These are phyloP conservation scores for Daldinia caldariorum DNA, from an alignment of 495 filamentous ascomycete species.

Conservation along the genomic window DNA sequence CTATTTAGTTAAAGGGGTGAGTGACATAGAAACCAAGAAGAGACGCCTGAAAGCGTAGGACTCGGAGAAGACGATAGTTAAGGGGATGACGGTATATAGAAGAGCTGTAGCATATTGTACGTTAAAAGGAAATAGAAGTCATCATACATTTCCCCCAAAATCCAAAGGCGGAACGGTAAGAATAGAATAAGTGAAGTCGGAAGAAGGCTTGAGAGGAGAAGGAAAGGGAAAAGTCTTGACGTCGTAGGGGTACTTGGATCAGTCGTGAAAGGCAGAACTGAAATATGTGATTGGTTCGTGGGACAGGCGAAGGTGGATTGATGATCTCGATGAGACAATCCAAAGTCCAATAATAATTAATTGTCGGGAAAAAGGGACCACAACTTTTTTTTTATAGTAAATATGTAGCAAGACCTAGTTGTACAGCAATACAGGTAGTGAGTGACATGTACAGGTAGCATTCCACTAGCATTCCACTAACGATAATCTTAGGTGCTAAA, in stretches of 20 bases:
- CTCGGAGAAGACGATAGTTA: not conserved
- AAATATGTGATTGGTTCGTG: slow-evolving; percentile 24
- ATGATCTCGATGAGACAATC: slow-evolving; percentile 41
- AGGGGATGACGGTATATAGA: slow-evolving; percentile 35
- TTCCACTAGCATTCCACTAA: slow-evolving; percentile 16
- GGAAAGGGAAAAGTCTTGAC: slow-evolving; percentile 44
- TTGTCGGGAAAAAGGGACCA: slow-evolving; percentile 1
- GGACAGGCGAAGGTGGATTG: slow-evolving; percentile 17
- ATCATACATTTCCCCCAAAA: slow-evolving; percentile 41
- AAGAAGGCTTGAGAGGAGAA: slow-evolving; percentile 5
- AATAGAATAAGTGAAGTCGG: slow-evolving; percentile 8
- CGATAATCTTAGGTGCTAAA: slow-evolving; percentile 4
- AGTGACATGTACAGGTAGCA: not conserved
- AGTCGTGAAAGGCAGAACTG: slow-evolving; percentile 26
- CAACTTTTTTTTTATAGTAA: not conserved
- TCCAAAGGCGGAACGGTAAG: slow-evolving; percentile 17
- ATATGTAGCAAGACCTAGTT: too few species aligned
- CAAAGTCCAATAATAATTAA: slow-evolving; percentile 27
- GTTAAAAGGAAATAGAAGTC: slow-evolving; percentile 45
- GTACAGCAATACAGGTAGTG: too few species aligned
- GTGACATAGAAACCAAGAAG: slow-evolving; percentile 3
- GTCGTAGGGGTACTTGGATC: slow-evolving; percentile 43
- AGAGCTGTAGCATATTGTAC: slow-evolving; percentile 31
- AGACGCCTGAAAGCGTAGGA: slow-evolving; percentile 43
- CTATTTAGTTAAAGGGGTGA: not conserved